A percentile compares a stretch with the other conserved stretches of the same genome.
phyloP scores from a whole-genome alignment of 1,284 basidiomycete species.

The Cutaneotrichosporon sp. region DNA sequence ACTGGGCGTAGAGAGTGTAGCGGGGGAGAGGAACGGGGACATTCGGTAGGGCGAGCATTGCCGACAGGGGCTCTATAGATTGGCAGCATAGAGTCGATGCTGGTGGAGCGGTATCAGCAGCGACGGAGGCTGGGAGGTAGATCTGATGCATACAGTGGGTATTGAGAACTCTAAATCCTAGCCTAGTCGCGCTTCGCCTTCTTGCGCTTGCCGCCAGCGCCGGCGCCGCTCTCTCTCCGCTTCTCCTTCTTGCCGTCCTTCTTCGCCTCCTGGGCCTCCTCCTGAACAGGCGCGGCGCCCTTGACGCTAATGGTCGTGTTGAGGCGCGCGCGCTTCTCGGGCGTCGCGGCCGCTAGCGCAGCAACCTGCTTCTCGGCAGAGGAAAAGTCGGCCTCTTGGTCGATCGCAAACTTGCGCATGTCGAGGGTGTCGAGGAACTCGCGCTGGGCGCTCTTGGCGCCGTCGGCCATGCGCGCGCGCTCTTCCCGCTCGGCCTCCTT shows the following conservation, averaged over 20 bases:
- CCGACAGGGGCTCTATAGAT: too few relatives aligned
- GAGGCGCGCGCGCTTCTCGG: conserved; percentile 55
- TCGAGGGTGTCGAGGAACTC: conserved; percentile 84
- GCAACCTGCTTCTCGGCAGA: conserved; percentile 70
- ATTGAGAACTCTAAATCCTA: neutral
- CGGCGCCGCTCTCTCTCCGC: conserved; percentile 13
- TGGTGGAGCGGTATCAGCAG: too few relatives aligned
- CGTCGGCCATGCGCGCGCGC: conserved; percentile 27
- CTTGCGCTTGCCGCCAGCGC: conserved; percentile 13
- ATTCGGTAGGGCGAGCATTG: too few relatives aligned
- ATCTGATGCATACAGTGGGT: neutral
- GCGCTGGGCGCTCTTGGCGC: conserved; percentile 59
- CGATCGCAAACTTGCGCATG: conserved; percentile 80
- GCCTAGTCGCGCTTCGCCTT: conserved; percentile 18
- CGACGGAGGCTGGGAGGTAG: neutral
- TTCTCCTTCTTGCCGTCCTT: conserved; percentile 24
- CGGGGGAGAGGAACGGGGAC: too few relatives aligned
- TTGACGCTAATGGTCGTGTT: conserved; percentile 77
- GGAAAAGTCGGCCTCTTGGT: conserved; percentile 71
- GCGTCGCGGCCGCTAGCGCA: conserved; percentile 54
- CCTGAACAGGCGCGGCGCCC: conserved; percentile 55
- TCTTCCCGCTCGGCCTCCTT: conserved; percentile 58
- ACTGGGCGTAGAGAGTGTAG: conserved; percentile 38
- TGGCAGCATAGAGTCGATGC: too few relatives aligned
- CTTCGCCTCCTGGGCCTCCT: conserved; percentile 60